Evolutionary conservation across 1,284 basidiomycete genomes (phyloP).

Genomic region (Leucoagaricus sp.): DNA sequence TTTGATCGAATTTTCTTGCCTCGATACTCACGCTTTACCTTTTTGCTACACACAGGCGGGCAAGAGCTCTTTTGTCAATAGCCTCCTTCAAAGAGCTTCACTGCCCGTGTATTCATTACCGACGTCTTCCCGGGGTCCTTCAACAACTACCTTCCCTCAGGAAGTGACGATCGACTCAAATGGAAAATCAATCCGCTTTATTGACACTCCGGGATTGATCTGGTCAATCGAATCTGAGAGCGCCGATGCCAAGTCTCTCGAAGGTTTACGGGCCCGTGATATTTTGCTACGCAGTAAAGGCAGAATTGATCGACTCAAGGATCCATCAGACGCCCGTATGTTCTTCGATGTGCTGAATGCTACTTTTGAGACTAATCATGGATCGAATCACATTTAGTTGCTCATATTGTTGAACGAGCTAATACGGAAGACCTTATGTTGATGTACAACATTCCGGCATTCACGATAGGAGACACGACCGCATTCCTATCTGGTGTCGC

Average conservation of each 20-base stretch:
- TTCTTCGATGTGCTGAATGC: conserved; percentile 9
- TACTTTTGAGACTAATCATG: not conserved
- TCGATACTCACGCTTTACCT: no score
- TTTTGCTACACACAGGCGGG: conserved; percentile 65
- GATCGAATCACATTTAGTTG: conserved; percentile 45
- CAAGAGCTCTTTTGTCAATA: conserved; percentile 84
- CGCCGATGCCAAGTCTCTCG: conserved; percentile 28
- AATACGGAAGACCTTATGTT: conserved; percentile 87
- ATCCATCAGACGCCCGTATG: conserved; percentile 76
- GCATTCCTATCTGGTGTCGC: conserved; percentile 86
- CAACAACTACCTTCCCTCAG: conserved; percentile 71
- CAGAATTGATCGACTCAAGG: conserved; percentile 87
- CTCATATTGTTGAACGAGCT: conserved; percentile 73
- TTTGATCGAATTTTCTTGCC: conserved; percentile 15
- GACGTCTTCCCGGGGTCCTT: conserved; percentile 57
- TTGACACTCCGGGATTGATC: conserved; percentile 83
- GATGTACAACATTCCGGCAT: conserved; percentile 85
- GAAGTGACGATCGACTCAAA: conserved; percentile 54
- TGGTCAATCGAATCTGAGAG: conserved; percentile 52
- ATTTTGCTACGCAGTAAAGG: conserved; percentile 81
- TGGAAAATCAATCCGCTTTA: conserved; percentile 55
- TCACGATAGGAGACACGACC: conserved; percentile 68
- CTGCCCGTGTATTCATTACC: conserved; percentile 65
- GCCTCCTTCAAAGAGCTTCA: conserved; percentile 56
- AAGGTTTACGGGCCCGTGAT: conserved; percentile 60